phyloP scores from a whole-genome alignment of 805 yeast species.

The Schwanniomyces yamadae region DNA sequence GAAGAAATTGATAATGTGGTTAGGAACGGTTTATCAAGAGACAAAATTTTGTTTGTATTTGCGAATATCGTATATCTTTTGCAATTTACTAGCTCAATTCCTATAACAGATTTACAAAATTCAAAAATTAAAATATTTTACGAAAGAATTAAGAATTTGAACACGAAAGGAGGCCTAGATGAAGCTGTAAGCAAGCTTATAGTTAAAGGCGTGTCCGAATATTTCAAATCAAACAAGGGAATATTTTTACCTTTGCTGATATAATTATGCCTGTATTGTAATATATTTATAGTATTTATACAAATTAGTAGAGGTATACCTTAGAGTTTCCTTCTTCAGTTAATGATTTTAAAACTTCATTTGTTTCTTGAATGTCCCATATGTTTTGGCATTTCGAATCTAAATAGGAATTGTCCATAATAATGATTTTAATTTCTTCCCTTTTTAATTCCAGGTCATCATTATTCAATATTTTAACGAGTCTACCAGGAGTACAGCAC shows the following conservation, averaged over 20 bases:
- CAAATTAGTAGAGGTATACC: constrained; percentile 48
- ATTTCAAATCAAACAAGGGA: constrained; percentile 26
- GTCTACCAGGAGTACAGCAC: constrained; percentile 64
- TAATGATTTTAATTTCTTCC: constrained; percentile 50
- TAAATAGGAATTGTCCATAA: constrained; percentile 60
- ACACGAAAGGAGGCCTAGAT: constrained; percentile 6
- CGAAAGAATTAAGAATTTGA: constrained; percentile 1
- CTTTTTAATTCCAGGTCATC: constrained; percentile 40
- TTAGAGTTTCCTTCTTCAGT: constrained; percentile 41
- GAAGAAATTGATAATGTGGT: not conserved
- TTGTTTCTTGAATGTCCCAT: constrained; percentile 56
- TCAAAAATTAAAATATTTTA: constrained; percentile 9
- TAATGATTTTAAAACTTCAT: constrained; percentile 39
- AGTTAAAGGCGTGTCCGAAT: constrained; percentile 22
- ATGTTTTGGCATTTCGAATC: constrained; percentile 60
- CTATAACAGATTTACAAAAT: not conserved
- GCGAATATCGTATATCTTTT: constrained; percentile 24
- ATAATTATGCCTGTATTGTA: constrained; percentile 4
- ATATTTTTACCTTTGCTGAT: constrained; percentile 26
- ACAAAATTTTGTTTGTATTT: constrained; percentile 8
- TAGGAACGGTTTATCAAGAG: not conserved
- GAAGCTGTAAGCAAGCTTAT: constrained; percentile 19
- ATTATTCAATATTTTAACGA: constrained; percentile 45
- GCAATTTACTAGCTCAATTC: constrained; percentile 8
- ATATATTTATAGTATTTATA: constrained; percentile 1